These are phyloP conservation scores for Cicer yamashitae DNA, from an alignment of 306 rosid species.

Conservation along the genomic window DNA sequence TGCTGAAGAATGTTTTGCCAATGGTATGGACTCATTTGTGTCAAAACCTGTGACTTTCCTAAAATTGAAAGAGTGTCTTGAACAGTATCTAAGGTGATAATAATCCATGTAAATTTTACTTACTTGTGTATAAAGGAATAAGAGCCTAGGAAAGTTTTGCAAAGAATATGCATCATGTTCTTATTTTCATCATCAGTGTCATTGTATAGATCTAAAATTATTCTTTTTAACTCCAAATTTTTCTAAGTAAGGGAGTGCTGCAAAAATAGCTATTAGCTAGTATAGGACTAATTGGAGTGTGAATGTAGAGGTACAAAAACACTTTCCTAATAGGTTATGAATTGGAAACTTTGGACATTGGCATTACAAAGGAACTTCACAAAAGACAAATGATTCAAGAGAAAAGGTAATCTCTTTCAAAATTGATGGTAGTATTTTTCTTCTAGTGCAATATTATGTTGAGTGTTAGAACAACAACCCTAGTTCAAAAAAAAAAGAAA, in stretches of 20 bases:
- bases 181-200: conserved; percentile 43
- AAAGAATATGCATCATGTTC: conserved; percentile 54
- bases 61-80: conserved; percentile 73
- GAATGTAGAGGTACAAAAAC: conserved; percentile 32
- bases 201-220: conserved; percentile 58
- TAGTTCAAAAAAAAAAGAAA: too few relatives aligned
- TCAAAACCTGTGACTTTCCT: conserved; percentile 90
- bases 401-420: conserved; percentile 28
- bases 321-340: conserved; percentile 31
- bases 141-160: conserved; percentile 80
- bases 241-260: conserved; percentile 37
- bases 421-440: conserved; percentile 28
- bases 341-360: conserved; percentile 24
- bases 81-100: conserved; percentile 59
- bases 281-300: conserved; percentile 42
- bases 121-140: conserved; percentile 58
- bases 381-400: conserved; percentile 23
- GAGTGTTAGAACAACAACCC: too few relatives aligned
- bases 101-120: conserved; percentile 60
- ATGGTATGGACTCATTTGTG: conserved; percentile 94
- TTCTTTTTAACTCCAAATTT: conserved; percentile 37
- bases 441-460: conserved; percentile 16
- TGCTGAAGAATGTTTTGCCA: conserved; percentile 84
- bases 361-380: conserved; percentile 15
- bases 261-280: conserved; percentile 27